Evolutionary conservation across 139 green algal species (phyloP).

Genomic region (Haematococcus lacustris): DNA sequence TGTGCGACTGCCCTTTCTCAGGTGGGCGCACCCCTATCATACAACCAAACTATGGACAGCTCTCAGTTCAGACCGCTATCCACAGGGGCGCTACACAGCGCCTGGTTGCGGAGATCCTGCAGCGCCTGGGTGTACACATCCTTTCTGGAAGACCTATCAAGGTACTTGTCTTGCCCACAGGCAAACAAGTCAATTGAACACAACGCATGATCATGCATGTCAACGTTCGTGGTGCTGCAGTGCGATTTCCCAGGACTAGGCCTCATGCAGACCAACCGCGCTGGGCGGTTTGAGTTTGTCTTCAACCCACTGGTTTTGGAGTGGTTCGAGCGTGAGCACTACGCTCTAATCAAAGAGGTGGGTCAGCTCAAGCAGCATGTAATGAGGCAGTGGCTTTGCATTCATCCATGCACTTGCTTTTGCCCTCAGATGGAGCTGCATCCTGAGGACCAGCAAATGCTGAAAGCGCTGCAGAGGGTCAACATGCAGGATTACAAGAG

Average conservation of each 20-base stretch:
- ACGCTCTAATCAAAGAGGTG: constrained; percentile 35
- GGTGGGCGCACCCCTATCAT: constrained; percentile 33
- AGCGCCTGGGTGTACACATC: constrained; percentile 42
- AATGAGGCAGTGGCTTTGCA: neutral
- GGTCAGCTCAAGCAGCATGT: neutral
- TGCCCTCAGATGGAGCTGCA: constrained; percentile 11
- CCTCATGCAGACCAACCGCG: constrained; percentile 34
- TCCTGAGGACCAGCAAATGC: constrained; percentile 5
- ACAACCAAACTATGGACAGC: constrained; percentile 42
- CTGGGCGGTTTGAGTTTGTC: constrained; percentile 41
- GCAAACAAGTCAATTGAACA: neutral
- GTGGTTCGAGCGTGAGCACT: constrained; percentile 34
- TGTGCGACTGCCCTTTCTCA: too few species aligned
- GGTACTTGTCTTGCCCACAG: neutral
- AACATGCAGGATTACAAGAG: too few species aligned
- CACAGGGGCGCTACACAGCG: constrained; percentile 37
- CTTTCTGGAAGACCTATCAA: constrained; percentile 17
- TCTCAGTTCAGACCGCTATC: constrained; percentile 23
- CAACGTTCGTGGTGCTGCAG: constrained; percentile 11
- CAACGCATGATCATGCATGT: neutral
- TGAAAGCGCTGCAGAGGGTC: constrained; percentile 28
- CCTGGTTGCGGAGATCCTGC: constrained; percentile 39
- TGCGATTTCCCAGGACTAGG: constrained; percentile 37
- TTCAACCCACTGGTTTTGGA: constrained; percentile 39
- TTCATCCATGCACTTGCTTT: neutral